Conservation (phyloP, 192 early-diverging fungal genomes). For the Rhizophagus clarus region DNA sequence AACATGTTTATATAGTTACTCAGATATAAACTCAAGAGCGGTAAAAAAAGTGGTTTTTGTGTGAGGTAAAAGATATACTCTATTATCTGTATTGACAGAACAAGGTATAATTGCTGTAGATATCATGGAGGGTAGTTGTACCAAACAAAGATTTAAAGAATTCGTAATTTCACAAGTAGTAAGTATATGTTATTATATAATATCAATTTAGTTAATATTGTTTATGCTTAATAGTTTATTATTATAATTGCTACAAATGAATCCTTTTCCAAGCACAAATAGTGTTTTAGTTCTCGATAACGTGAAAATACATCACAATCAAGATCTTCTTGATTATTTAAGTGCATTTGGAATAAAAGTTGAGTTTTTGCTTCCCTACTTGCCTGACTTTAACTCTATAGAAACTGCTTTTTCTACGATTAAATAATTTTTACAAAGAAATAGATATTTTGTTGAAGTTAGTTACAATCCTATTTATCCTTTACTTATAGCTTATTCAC, state of each 20-base stretch:
- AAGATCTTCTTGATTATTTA: not conserved
- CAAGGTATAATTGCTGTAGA: too few relatives aligned
- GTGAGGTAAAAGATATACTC: too few relatives aligned
- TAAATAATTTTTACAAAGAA: not conserved
- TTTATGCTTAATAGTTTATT: not conserved
- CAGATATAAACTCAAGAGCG: not conserved
- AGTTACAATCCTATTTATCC: not conserved
- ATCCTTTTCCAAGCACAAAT: not conserved
- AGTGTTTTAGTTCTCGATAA: slow-evolving; percentile 10
- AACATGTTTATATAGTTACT: not conserved
- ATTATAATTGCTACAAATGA: not conserved
- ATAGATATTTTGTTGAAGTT: slow-evolving; percentile 5
- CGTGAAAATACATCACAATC: not conserved
- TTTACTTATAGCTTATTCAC: too few relatives aligned
- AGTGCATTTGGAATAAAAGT: too few relatives aligned
- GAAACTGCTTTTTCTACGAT: too few relatives aligned
- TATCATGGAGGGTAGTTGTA: too few relatives aligned
- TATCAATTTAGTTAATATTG: too few relatives aligned
- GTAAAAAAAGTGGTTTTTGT: slow-evolving; percentile 6
- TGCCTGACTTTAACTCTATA: not conserved
- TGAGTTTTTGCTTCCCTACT: slow-evolving; percentile 16
- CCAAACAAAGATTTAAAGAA: not conserved
- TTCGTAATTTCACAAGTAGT: slow-evolving; percentile 13
- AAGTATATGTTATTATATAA: not conserved
- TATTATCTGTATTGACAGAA: too few relatives aligned